Evolutionary conservation across 257 asterid species (phyloP).

Genomic region (Solanum tarijense): DNA sequence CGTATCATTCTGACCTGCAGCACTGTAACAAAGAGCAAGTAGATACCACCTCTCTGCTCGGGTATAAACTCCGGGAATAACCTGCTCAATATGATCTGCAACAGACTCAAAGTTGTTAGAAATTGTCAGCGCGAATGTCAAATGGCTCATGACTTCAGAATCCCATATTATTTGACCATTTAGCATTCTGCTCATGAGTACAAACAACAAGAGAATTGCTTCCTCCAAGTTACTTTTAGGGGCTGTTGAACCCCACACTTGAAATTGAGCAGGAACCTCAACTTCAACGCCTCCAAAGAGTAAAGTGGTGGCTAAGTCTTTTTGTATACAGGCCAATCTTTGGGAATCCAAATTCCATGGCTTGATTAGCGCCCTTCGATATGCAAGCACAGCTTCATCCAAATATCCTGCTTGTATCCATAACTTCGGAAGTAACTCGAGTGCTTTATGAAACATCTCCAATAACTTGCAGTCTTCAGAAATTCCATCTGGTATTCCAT

Average conservation of each 20-base stretch:
- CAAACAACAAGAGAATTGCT: slow-evolving; percentile 61
- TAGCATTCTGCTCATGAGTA: slow-evolving; percentile 47
- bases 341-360: slow-evolving; percentile 71
- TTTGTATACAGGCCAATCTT: slow-evolving; percentile 56
- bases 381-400: slow-evolving; percentile 66
- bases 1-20: slow-evolving; percentile 52
- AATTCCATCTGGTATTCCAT: slow-evolving; percentile 36
- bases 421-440: slow-evolving; percentile 68
- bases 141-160: slow-evolving; percentile 58
- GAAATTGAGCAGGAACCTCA: slow-evolving; percentile 26
- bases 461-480: slow-evolving; percentile 53
- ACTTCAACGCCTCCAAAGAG: slow-evolving; percentile 74
- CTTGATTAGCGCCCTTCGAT: slow-evolving; percentile 54
- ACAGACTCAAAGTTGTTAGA: slow-evolving; percentile 44
- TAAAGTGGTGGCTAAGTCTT: slow-evolving; percentile 53
- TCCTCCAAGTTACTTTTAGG: slow-evolving; percentile 49
- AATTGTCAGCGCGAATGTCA: slow-evolving; percentile 56
- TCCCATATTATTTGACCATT: slow-evolving; percentile 68
- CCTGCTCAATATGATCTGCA: slow-evolving; percentile 66
- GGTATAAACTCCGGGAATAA: slow-evolving; percentile 52
- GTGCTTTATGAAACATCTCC: slow-evolving; percentile 73
- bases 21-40: slow-evolving; percentile 75
- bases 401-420: slow-evolving; percentile 57
- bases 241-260: slow-evolving; percentile 18
- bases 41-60: slow-evolving; percentile 77